Evolutionary conservation across 2,329 filamentous ascomycete genomes (phyloP).

Genomic region (Fusarium albidum): DNA sequence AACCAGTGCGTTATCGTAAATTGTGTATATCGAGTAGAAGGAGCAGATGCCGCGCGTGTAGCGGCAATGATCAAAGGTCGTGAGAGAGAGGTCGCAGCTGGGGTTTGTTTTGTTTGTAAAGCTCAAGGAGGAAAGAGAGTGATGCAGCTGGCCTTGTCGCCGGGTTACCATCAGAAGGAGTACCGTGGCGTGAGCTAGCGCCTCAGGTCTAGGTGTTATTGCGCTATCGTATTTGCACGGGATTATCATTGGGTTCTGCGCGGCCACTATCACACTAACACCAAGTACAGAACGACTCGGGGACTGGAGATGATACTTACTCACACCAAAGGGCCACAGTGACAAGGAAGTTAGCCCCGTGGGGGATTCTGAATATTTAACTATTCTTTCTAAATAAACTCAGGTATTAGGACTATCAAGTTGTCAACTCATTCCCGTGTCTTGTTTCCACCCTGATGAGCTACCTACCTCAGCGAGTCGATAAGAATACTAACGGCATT

Average conservation of each 20-base stretch:
- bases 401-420: too few relatives aligned
- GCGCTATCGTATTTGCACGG: background rate
- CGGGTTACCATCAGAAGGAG: constrained; percentile 8
- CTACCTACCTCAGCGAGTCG: background rate
- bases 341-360: too few relatives aligned
- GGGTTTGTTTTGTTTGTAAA: constrained; percentile 26
- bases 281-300: background rate
- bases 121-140: constrained; percentile 7
- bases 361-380: too few relatives aligned
- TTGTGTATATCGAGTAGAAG: background rate
- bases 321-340: background rate
- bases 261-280: background rate
- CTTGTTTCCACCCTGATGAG: too few relatives aligned
- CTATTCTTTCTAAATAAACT: too few relatives aligned
- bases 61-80: background rate
- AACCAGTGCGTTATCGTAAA: too few relatives aligned
- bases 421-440: too few relatives aligned
- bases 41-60: background rate
- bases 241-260: background rate
- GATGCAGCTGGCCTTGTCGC: constrained; percentile 11
- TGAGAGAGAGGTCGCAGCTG: background rate
- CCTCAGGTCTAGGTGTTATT: background rate
- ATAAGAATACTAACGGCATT: constrained; percentile 25
- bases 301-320: constrained; percentile 1
- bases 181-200: constrained; percentile 9